Conservation (phyloP, 1,284 basidiomycete species). For the Pholiota adiposa region DNA sequence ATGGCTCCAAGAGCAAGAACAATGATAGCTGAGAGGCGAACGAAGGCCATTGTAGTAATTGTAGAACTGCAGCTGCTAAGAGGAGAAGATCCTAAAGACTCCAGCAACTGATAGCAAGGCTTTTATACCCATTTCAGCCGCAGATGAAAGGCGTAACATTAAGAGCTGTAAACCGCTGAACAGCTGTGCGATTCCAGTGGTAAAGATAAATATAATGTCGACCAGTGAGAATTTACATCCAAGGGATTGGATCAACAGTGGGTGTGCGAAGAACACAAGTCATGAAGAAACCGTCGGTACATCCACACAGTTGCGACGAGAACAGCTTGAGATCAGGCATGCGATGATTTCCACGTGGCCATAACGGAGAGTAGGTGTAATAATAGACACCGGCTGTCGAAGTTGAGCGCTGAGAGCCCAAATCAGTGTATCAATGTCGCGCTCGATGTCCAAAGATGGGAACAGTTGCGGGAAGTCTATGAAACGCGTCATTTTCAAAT, state of each 20-base stretch:
- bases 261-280: constrained; percentile 14
- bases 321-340: constrained; percentile 3
- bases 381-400: constrained; percentile 6
- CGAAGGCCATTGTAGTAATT: constrained; percentile 22
- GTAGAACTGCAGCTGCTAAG: constrained; percentile 4
- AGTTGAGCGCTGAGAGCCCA: neutral
- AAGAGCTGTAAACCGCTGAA: neutral
- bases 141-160: neutral
- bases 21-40: constrained; percentile 20
- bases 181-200: constrained; percentile 4
- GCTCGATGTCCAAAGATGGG: constrained; percentile 14
- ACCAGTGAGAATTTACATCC: constrained; percentile 8
- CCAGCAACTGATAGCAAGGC: neutral
- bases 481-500: constrained; percentile 13
- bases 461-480: constrained; percentile 2
- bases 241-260: constrained; percentile 8
- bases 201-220: constrained; percentile 11
- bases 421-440: constrained; percentile 5
- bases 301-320: constrained; percentile 4
- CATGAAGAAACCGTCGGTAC: constrained; percentile 1
- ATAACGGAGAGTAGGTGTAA: neutral
- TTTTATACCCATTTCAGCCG: constrained; percentile 14
- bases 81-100: constrained; percentile 20
- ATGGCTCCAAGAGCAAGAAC: constrained; percentile 15
- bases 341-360: neutral